Percentiles rank a stretch among this genome's conserved stretches.
These are phyloP conservation scores for Colletotrichum graminicola DNA, from an alignment of 2,329 filamentous ascomycete species.

Conservation along the genomic window DNA sequence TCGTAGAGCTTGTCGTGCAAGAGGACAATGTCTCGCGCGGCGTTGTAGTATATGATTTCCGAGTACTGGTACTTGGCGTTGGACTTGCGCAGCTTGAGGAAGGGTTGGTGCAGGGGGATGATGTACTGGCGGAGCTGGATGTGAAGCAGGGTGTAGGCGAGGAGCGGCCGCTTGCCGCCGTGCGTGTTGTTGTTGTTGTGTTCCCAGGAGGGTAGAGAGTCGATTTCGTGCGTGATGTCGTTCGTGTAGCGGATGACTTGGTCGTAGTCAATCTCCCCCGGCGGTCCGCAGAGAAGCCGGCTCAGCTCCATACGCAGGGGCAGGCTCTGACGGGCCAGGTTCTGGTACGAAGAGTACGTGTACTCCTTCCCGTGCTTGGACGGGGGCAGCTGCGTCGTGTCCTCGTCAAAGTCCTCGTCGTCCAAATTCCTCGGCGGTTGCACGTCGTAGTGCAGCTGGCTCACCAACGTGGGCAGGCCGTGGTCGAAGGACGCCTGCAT, in stretches of 20 bases:
- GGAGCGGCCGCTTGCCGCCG: constrained; percentile 65
- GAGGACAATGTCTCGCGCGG: constrained; percentile 71
- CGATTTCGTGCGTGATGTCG: constrained; percentile 71
- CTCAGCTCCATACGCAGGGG: constrained; percentile 69
- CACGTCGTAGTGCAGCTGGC: constrained; percentile 68
- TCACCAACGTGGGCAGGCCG: constrained; percentile 68
- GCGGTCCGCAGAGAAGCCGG: constrained; percentile 66
- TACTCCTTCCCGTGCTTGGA: constrained; percentile 66
- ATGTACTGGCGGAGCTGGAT: constrained; percentile 73
- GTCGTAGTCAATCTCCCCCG: constrained; percentile 70
- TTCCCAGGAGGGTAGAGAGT: constrained; percentile 70
- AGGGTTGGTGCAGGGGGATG: constrained; percentile 71
- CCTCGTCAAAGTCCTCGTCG: constrained; percentile 69
- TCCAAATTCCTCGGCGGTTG: constrained; percentile 69
- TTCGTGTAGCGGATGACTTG: constrained; percentile 72
- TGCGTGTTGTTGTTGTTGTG: constrained; percentile 50
- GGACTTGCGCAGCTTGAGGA: constrained; percentile 68
- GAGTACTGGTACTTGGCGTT: constrained; percentile 74
- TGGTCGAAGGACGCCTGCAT: constrained; percentile 73
- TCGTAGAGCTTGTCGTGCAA: constrained; percentile 71
- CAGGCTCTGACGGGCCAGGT: constrained; percentile 68
- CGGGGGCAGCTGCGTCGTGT: constrained; percentile 62
- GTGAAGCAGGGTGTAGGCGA: constrained; percentile 71
- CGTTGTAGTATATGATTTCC: constrained; percentile 73
- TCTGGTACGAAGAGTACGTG: constrained; percentile 70